phyloP scores from a whole-genome alignment of 768 basidiomycete species.

The Lactarius sanguifluus region DNA sequence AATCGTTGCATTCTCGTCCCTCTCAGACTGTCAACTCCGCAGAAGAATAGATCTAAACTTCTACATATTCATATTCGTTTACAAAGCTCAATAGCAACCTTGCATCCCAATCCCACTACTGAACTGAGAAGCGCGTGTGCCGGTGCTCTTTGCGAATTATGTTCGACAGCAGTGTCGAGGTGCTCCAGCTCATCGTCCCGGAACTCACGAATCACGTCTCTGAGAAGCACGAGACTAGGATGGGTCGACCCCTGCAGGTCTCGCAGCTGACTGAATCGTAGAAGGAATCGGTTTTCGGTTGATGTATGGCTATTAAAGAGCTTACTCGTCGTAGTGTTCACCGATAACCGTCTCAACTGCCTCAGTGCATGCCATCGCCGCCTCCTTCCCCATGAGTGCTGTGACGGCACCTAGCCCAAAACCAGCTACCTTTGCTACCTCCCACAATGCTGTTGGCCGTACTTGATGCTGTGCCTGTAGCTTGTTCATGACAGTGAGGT shows the following conservation, averaged over 20 bases:
- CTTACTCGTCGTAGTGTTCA: constrained; percentile 97
- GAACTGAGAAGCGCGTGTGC: constrained; percentile 89
- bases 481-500: constrained; percentile 82
- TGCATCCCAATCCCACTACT: constrained; percentile 82
- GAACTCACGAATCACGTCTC: constrained; percentile 75
- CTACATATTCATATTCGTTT: constrained; percentile 57
- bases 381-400: constrained; percentile 85
- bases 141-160: constrained; percentile 86
- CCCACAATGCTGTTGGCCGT: constrained; percentile 80
- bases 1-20: constrained; percentile 38
- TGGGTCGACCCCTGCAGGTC: constrained; percentile 69
- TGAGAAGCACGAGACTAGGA: constrained; percentile 74
- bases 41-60: constrained; percentile 23
- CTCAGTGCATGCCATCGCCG: constrained; percentile 98
- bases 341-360: constrained; percentile 98
- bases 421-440: constrained; percentile 83
- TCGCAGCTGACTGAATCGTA: constrained; percentile 67
- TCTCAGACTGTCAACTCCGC: constrained; percentile 15
- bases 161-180: constrained; percentile 84
- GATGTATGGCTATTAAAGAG: constrained; percentile 25
- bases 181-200: constrained; percentile 95
- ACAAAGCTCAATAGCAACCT: constrained; percentile 86
- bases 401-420: constrained; percentile 85
- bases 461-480: constrained; percentile 80
- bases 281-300: constrained; percentile 6